phyloP scores from a whole-genome alignment of 768 basidiomycete genomes.

The Podaxis mareebaensis region DNA sequence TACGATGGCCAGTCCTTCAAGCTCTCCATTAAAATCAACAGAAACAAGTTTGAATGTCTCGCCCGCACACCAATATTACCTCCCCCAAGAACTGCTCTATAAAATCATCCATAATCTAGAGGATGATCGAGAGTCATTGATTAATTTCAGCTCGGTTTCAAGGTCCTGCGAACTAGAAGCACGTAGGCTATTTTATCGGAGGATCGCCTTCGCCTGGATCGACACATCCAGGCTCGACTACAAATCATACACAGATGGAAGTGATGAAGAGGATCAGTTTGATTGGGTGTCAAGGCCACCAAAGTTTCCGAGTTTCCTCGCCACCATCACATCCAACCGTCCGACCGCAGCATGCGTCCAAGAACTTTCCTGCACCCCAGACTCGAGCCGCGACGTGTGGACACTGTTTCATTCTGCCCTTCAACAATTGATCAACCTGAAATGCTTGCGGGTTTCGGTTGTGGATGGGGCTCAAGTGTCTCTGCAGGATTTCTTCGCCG shows the following conservation, averaged over 20 bases:
- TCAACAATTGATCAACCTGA: constrained; percentile 1
- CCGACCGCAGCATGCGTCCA: background rate
- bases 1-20: no score
- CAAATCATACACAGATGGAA: background rate
- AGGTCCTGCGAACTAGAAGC: background rate
- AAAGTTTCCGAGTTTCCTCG: background rate
- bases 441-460: background rate
- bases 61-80: background rate
- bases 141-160: background rate
- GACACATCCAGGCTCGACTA: background rate
- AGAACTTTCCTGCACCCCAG: background rate
- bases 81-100: background rate
- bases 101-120: background rate
- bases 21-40: no score
- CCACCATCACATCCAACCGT: background rate
- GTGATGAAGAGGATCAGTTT: background rate
- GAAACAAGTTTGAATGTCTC: background rate
- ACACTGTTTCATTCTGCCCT: background rate
- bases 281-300: background rate
- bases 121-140: background rate
- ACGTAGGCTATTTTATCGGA: background rate
- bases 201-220: background rate
- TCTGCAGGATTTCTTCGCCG: background rate
- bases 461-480: background rate
- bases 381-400: background rate